Base-by-base conservation (phyloP, 2,329 filamentous ascomycete genomes). In the Fusarium duplospermum region DNA sequence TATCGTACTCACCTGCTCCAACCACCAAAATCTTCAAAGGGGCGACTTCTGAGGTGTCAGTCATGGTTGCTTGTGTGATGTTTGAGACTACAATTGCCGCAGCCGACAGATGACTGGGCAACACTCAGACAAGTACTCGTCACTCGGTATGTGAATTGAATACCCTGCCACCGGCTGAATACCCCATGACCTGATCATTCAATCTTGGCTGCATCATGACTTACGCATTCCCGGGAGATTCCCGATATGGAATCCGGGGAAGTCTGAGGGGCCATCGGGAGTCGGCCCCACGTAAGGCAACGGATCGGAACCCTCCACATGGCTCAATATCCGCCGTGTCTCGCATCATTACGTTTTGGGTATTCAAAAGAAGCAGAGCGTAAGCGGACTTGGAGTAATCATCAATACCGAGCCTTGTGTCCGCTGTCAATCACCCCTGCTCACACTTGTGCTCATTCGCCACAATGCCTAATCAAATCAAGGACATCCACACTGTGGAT, bases 381-480 rank as follows among this genome's bases (percentile, higher is more conserved):
- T 27, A 38, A 4, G 4, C 56, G 27, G n/a, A 18, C 10, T 3
- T 58, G 22, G 33, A 18, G 11, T 11, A 9, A 8, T 27, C 4
- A 27, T 6, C 4, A n/a, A 27, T 16, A 58, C 20, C 24, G 33
- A 40, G 56, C 35, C 11, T 57, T 36, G 14, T 57, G 14, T 36
- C 20, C 1, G 16, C 7, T 58, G 10, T 38, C 10, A 27, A 27
- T 40, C 11, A 27, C 16, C 56, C 35, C 56, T 58, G 56, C 18
- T 24, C 22, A 36, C 8, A 35, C 8, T 4, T 38, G 22, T 27
- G 20, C 42, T 38, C n/a, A 10, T 52, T 45, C 22, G 29, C 35
- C 29, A 74, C 31, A 3, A 81, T 81, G 80, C 79, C 79, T 6
- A 81, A 81, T 62, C 36, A 70, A n/a, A 78, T 77, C 42, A 77